Base-by-base conservation (phyloP, 805 yeast species). In the Candida patagonica region DNA sequence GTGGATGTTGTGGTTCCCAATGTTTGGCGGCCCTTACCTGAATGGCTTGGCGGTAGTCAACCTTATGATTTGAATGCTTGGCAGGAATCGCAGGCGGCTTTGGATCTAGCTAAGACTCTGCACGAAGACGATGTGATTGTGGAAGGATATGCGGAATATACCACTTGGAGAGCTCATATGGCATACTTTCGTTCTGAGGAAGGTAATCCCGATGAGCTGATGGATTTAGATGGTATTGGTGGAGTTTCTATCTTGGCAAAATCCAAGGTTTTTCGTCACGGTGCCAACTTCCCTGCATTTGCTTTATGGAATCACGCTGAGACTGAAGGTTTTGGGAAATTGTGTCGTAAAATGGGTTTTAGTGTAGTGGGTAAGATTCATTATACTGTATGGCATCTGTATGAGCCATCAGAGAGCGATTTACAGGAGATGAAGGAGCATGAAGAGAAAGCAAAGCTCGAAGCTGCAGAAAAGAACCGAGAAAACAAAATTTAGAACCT, bases 121-220 rank as follows among this genome's bases (percentile, higher is more conserved):
- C 84, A 80, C 54, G 96, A 88, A 61, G 95, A 89, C 62, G 94
- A 92, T 1, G 94, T 89, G 43, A 89, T 89, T 45, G 97, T 88
- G 9, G 97, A 88, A 64, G 97, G 97, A n/a, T 95, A 95, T 23
- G 89, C 86, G 10, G 97, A 89, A 63, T 89, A 86, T 61, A 92
- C 94, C 33, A 89, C 97, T 1, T 89, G 96, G 96, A 74, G 97
- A 61, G 94, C 96, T 2, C 97, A 89, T 62, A 67, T 89, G 48
- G 96, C 96, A 0, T 89, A 89, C 58, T 69, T 89, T 56, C 70
- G 96, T 49, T 94, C 82, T 57, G 94, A 95, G 3, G 76, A 76
- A 30, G 96, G 96, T 21, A 86, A 87, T 61, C 88, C 88, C 1
- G 89, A 84, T 56, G 87, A 80, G 31, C 89, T 84, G 57, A 79